A percentile compares a stretch with the other conserved stretches of the same genome.
These are phyloP conservation scores for Kwoniella botswanensis DNA, from an alignment of 768 basidiomycete genomes.

Conservation along the genomic window DNA sequence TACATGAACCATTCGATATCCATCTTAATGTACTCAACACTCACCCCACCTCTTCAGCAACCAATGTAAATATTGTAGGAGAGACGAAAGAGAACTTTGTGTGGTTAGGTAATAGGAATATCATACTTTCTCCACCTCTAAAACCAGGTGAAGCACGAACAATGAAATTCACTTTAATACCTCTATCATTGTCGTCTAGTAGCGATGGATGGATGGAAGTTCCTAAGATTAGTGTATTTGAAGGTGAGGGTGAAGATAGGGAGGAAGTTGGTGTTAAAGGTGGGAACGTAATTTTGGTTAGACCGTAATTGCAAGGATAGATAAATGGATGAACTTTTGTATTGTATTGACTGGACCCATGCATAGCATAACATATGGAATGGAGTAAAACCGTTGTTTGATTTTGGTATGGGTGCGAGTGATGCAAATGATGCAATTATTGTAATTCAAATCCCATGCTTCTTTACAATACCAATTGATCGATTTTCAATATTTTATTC, in stretches of 20 bases:
- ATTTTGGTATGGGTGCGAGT: no score
- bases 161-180: conserved; percentile 37
- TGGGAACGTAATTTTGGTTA: conserved; percentile 2
- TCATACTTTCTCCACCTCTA: conserved; percentile 70
- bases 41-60: conserved; percentile 67
- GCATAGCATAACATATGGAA: no score
- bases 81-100: conserved; percentile 81
- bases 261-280: conserved; percentile 31
- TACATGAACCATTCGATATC: conserved; percentile 58
- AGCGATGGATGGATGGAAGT: conserved; percentile 44
- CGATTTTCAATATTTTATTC: no score
- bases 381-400: no score
- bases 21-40: conserved; percentile 69
- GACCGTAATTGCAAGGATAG: conserved; percentile 4
- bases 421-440: no score
- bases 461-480: no score
- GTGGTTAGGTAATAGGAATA: conserved; percentile 73
- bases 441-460: no score
- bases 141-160: conserved; percentile 63
- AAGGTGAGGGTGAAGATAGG: conserved; percentile 34
- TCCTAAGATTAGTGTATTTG: conserved; percentile 38
- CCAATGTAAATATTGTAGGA: conserved; percentile 72
- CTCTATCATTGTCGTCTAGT: conserved; percentile 15
- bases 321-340: neutral
- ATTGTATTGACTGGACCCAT: neutral